These are phyloP conservation scores for Mortierella claussenii DNA, from an alignment of 192 early-diverging fungal genomes.

Conservation along the genomic window DNA sequence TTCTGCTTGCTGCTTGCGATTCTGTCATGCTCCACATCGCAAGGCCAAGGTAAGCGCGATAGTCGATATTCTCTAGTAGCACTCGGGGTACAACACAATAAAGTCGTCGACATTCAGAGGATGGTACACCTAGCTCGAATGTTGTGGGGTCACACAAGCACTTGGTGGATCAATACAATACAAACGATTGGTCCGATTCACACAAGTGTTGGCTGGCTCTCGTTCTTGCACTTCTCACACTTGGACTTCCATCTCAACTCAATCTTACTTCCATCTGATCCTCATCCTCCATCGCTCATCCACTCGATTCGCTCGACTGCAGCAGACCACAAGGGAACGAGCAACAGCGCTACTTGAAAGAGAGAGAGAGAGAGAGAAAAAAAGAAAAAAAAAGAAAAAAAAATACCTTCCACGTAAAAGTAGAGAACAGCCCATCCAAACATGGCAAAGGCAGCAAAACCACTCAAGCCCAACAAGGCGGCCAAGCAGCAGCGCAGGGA, in stretches of 20 bases:
- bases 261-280: background rate
- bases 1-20: too few relatives aligned
- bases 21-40: too few relatives aligned
- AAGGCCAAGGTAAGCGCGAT: background rate
- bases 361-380: background rate
- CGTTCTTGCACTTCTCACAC: background rate
- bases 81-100: too few relatives aligned
- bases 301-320: background rate
- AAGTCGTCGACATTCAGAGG: too few relatives aligned
- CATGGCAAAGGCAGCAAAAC: constrained; percentile 37
- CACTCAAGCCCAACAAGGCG: constrained; percentile 32
- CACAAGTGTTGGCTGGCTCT: background rate
- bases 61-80: too few relatives aligned
- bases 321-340: background rate
- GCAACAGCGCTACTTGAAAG: background rate
- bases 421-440: background rate
- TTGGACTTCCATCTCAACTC: background rate
- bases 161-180: background rate
- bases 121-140: too few relatives aligned
- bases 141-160: too few relatives aligned
- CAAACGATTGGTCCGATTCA: background rate
- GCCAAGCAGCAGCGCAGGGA: constrained; percentile 13
- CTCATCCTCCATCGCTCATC: background rate
- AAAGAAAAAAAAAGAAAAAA: constrained; percentile 8
- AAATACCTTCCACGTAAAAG: background rate